Evolutionary conservation across 2,329 filamentous ascomycete species (phyloP), one percentile per base, ranked within the genome.

Genomic region (Amylocarpus encephaloides): DNA sequence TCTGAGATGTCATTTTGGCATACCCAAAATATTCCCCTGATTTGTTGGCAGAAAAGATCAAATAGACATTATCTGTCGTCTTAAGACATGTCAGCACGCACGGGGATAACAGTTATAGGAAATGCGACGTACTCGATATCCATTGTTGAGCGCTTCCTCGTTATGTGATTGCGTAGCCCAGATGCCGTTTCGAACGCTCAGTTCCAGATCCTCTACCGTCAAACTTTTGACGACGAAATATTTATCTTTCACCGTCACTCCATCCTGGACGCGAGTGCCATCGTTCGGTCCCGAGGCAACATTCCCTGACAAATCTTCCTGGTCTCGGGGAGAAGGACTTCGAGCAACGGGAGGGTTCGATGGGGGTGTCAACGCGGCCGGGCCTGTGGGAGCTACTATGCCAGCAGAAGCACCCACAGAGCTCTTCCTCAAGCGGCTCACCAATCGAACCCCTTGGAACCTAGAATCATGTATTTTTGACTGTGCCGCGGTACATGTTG

Each of bases 91-190:
- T 56, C 45, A 50, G 46, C 47, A 33, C 35, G 30, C 33, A 52
- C 45, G 53, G 48, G 54, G 53, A 36, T 19, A 29, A 43, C 10
- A 41, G n/a, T 32, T 12, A 9, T 18, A 32, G 29, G 30, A 40
- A 38, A 26, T 36, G 6, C 32, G 13, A 46, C 75, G 64, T 68
- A 91, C 90, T 72, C 87, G 77, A 67, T 86, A 96, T 0, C 92
- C 92, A 49, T 80, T 77, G 66, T 95, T 96, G 49, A 97, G 70
- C 1, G 73, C 71, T n/a, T 84, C 77, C 66, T 97, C 92, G 51
- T 97, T 97, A 65, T 97, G 92, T 6, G 86, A 83, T 64, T 97
- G 92, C 0, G 92, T 97, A 2, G 92, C 90, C 92, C 92, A 97
- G 0, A 92, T 84, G 0, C 88, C 86, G 46, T 88, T 96, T 44